Percentiles rank a stretch among this genome's conserved stretches.
These are phyloP conservation scores for Lolium multiflorum DNA, from an alignment of 176 grass and related monocot genomes.

Conservation along the genomic window DNA sequence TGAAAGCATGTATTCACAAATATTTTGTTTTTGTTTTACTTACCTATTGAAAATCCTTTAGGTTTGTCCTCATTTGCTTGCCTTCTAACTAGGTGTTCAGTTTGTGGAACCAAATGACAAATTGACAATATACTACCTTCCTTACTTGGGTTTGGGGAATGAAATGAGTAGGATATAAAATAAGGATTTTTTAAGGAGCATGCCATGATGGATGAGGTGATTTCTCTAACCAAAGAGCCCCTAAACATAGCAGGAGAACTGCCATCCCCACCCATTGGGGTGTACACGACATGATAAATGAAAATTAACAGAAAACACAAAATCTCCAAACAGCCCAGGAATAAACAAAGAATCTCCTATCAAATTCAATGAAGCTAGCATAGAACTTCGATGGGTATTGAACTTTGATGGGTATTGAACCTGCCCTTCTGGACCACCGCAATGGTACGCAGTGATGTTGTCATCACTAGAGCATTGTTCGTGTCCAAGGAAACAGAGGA, in stretches of 20 bases:
- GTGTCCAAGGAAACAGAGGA: neutral
- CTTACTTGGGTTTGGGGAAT: neutral
- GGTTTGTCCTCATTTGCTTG: neutral
- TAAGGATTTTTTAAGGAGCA: neutral
- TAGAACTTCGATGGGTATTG: neutral
- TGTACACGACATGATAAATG: neutral
- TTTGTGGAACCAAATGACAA: neutral
- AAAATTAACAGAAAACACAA: neutral
- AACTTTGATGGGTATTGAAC: too few relatives aligned
- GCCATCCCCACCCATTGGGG: neutral
- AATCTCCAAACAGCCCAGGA: neutral
- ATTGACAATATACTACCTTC: neutral
- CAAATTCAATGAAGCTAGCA: neutral
- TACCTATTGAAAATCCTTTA: neutral
- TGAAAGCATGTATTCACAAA: neutral
- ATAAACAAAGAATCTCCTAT: neutral
- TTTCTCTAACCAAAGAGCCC: neutral
- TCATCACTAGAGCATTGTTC: neutral
- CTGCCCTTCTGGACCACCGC: neutral
- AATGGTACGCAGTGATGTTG: neutral
- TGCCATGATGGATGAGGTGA: neutral
- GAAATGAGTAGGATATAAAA: constrained; percentile 8
- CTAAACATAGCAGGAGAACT: neutral
- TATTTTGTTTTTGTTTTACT: neutral
- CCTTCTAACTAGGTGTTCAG: neutral